Evolutionary conservation across 2,329 filamentous ascomycete genomes (phyloP), one percentile per base, ranked within the genome.

Genomic region (Hymenoscyphus repandus): DNA sequence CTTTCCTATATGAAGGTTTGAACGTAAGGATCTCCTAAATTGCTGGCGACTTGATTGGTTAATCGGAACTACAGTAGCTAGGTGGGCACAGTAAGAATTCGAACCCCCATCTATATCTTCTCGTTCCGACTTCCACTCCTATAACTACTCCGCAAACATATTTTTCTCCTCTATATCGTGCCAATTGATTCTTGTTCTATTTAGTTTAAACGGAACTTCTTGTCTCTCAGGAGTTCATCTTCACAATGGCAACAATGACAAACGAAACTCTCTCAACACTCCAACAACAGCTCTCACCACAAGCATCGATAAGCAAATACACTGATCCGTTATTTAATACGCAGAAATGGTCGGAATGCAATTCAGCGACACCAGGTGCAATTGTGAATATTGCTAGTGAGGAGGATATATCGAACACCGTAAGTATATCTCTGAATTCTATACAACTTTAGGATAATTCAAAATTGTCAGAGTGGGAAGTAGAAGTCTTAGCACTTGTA

Each of bases 361-460:
- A 43, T n/a, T 32, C 31, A 12, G 44, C 49, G 15, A 43, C 38
- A 12, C 49, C 49, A 17, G 49, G 49, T 12, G 44, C 39, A 36
- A 41, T 51, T 9, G 30, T 51, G 13, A 51, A 47, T 18, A 38
- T 51, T 6, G 45, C 32, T 9, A 47, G 5, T 10, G 49, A 51
- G 33, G n/a, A 51, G 9, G 49, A 51, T 22, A 41, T 51, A 2
- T 32, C 32, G 1, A 36, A 18, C 10, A 51, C 49, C 10, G 49
- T 40, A 41, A 12, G 15, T 27, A 13, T 31, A 2, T 12, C 33
- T 7, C 22, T 27, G 7, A 27, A 7, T 27, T 27, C 22, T 27
- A 27, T 27, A 27, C 22, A 27, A 27, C 4, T 7, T 27, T 27
- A 7, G 4, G 22, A 27, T 7, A 27, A 4, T 7, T 27, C 22